Evolutionary conservation across 305 asterid genomes (phyloP), one percentile per base, ranked within the genome.

Genomic region (Caryopteris hybrid): DNA sequence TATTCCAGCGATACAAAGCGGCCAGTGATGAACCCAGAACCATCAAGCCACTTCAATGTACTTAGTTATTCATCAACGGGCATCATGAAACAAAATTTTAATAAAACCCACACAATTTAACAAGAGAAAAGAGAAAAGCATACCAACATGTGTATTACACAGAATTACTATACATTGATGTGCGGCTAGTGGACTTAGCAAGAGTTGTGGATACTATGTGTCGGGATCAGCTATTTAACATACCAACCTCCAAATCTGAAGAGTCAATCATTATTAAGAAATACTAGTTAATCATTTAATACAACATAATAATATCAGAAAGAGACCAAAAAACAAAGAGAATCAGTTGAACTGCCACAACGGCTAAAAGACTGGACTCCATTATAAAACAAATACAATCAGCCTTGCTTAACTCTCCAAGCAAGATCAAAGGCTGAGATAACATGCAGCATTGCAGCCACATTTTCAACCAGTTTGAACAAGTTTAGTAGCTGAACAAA

Each of bases 41-140:
- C 81, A 70, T 66, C 76, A 20, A 45, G 70, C 85, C 83, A 61
- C 78, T 53, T 84, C 88, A 82, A 82, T 55, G 62, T 38, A 17
- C 60, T 9, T 17, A 45, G 0, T 21, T 78, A 80, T 86, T 81
- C 93, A 84, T 86, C 90, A 86, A 59, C 13, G 88, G 84, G 85
- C 86, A 45, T 27, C n/a, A 36, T n/a, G n/a, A n/a, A n/a, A n/a
- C n/a, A n/a, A n/a, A n/a, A n/a, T n/a, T n/a, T n/a, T n/a, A n/a
- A n/a, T n/a, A n/a, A n/a, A n/a, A n/a, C n/a, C n/a, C n/a, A n/a
- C n/a, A n/a, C n/a, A n/a, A n/a, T n/a, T n/a, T n/a, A n/a, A n/a
- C n/a, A n/a, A n/a, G n/a, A n/a, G n/a, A n/a, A n/a, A n/a, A n/a
- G n/a, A n/a, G n/a, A n/a, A n/a, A n/a, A n/a, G n/a, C n/a, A n/a